Conservation (phyloP, 2,329 filamentous ascomycete genomes). For the Penicillium sp. region DNA sequence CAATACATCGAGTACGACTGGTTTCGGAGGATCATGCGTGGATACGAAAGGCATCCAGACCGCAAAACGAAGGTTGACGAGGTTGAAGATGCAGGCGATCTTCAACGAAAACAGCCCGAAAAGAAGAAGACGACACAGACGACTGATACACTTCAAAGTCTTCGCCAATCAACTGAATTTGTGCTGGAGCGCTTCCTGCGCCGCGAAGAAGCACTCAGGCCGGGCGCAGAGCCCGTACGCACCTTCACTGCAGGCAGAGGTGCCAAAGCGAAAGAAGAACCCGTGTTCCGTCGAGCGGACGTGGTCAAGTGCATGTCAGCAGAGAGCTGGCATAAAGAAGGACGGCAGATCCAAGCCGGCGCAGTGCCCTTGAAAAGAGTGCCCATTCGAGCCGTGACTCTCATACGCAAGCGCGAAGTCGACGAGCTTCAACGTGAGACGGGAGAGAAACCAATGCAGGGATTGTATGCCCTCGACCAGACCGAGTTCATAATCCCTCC, state of each 20-base stretch:
- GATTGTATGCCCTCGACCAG: slow-evolving; percentile 75
- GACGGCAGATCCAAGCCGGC: slow-evolving; percentile 66
- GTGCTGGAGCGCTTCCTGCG: slow-evolving; percentile 81
- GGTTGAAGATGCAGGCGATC: slow-evolving; percentile 69
- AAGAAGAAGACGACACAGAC: slow-evolving; percentile 69
- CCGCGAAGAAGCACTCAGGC: slow-evolving; percentile 80
- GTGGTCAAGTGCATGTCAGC: slow-evolving; percentile 81
- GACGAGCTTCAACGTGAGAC: slow-evolving; percentile 75
- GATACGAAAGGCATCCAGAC: slow-evolving; percentile 56
- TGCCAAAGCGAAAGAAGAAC: slow-evolving; percentile 66
- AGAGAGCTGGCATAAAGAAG: slow-evolving; percentile 98
- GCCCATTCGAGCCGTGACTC: slow-evolving; percentile 83
- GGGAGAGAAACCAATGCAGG: slow-evolving; percentile 79
- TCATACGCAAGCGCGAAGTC: slow-evolving; percentile 79
- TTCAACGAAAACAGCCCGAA: slow-evolving; percentile 66
- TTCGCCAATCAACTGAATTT: slow-evolving; percentile 79
- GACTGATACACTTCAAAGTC: slow-evolving; percentile 78
- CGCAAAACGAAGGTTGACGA: slow-evolving; percentile 67
- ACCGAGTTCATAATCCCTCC: slow-evolving; percentile 94
- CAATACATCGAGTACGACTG: slow-evolving; percentile 79
- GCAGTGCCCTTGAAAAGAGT: slow-evolving; percentile 77
- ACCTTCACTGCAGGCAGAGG: slow-evolving; percentile 72
- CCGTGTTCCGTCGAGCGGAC: slow-evolving; percentile 73
- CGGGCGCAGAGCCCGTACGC: slow-evolving; percentile 63
- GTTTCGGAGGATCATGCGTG: slow-evolving; percentile 75